Percentiles rank a stretch among this genome's conserved stretches.
These are phyloP conservation scores for Trichoderma sp. DNA, from an alignment of 2,329 filamentous ascomycete genomes.

Conservation along the genomic window DNA sequence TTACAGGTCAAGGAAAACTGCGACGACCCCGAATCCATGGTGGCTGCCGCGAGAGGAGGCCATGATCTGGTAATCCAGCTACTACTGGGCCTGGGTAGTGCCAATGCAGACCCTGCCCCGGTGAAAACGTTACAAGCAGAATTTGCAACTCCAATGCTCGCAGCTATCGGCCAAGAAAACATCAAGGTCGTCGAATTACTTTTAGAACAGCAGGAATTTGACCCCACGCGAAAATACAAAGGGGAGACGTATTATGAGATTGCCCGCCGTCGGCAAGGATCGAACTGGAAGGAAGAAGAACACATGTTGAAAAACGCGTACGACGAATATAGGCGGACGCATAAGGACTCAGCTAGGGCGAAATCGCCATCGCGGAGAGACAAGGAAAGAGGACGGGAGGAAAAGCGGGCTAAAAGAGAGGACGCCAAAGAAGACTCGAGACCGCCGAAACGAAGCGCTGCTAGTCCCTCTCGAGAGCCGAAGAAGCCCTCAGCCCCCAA, in stretches of 20 bases:
- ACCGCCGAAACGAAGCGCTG: constrained; percentile 45
- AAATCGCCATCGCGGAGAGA: constrained; percentile 50
- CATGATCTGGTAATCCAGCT: constrained; percentile 85
- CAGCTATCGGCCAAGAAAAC: constrained; percentile 86
- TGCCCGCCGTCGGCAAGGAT: constrained; percentile 75
- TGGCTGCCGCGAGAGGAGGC: constrained; percentile 86
- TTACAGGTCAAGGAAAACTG: constrained; percentile 59
- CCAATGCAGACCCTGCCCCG: constrained; percentile 66
- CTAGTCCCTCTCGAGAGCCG: constrained; percentile 50
- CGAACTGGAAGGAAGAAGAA: constrained; percentile 86
- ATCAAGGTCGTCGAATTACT: constrained; percentile 80
- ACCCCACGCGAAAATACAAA: constrained; percentile 74
- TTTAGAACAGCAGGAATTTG: constrained; percentile 72
- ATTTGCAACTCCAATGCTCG: constrained; percentile 86
- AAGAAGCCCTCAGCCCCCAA: constrained; percentile 42
- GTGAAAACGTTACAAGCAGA: constrained; percentile 60
- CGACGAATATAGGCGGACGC: constrained; percentile 58
- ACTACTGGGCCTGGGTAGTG: constrained; percentile 64
- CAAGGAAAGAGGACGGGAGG: constrained; percentile 41
- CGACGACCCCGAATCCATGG: constrained; percentile 80
- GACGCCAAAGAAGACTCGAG: constrained; percentile 47
- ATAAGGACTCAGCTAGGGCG: constrained; percentile 47
- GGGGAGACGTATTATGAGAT: constrained; percentile 86
- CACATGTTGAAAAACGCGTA: constrained; percentile 74
- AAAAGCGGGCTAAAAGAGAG: constrained; percentile 42